Evolutionary conservation across 495 filamentous ascomycete species (phyloP).

Genomic region (Cetradonia linearis): DNA sequence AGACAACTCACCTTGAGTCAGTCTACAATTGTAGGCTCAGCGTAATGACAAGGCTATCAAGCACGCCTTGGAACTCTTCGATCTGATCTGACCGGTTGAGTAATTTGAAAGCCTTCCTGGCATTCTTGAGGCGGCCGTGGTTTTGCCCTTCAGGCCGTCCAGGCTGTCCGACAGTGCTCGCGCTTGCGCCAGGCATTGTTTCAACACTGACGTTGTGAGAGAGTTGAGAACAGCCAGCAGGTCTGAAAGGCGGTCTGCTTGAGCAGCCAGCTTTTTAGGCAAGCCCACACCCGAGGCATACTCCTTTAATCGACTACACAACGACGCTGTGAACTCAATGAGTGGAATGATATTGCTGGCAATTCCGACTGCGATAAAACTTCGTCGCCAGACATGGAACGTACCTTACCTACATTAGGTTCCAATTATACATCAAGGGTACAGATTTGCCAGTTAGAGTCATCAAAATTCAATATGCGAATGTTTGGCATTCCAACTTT

Average conservation of each 20-base stretch:
- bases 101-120: constrained; percentile 10
- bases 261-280: constrained; percentile 13
- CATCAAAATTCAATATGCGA: too few species aligned
- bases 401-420: not conserved
- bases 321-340: constrained; percentile 16
- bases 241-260: constrained; percentile 14
- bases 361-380: constrained; percentile 16
- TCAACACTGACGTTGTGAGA: not conserved
- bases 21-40: constrained; percentile 14
- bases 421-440: too few species aligned
- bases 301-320: constrained; percentile 17
- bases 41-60: constrained; percentile 11
- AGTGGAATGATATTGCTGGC: constrained; percentile 21
- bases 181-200: constrained; percentile 11
- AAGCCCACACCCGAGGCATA: constrained; percentile 13
- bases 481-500: not conserved
- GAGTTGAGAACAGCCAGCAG: constrained; percentile 8
- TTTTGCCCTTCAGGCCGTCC: constrained; percentile 10
- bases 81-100: constrained; percentile 12
- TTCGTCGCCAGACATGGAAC: constrained; percentile 14
- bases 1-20: not conserved
- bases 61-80: constrained; percentile 9
- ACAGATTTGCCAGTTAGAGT: too few species aligned
- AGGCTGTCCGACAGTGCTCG: constrained; percentile 2
- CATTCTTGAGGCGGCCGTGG: constrained; percentile 4